Conservation (phyloP, 176 grass and related monocot genomes). For the Zoysia pacifica region DNA sequence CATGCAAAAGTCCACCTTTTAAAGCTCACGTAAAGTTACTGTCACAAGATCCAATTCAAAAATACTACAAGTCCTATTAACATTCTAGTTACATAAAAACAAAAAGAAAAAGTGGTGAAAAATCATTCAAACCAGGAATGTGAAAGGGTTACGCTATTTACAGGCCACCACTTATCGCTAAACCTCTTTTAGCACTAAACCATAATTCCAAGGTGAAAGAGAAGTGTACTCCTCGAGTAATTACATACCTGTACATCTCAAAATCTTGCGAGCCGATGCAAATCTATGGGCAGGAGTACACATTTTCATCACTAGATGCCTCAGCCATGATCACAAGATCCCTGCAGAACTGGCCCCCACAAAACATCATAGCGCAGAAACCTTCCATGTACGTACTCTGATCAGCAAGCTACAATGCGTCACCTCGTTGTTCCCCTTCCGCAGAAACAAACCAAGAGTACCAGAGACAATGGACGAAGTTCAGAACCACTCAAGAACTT, state of each 20-base stretch:
- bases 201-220: not conserved
- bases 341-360: slow-evolving; percentile 30
- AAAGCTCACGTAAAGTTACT: slow-evolving; percentile 1
- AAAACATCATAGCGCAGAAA: not conserved
- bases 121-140: not conserved
- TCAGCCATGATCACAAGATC: slow-evolving; percentile 17
- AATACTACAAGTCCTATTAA: not conserved
- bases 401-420: not conserved
- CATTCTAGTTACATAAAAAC: not conserved
- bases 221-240: slow-evolving; percentile 12
- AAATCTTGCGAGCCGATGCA: not conserved
- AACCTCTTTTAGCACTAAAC: slow-evolving; percentile 17
- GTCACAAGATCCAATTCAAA: slow-evolving; percentile 1
- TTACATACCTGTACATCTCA: not conserved
- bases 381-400: not conserved
- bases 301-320: not conserved
- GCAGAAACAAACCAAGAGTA: not conserved
- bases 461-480: not conserved
- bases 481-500: slow-evolving; percentile 6
- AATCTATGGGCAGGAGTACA: not conserved
- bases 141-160: too few relatives aligned
- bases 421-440: not conserved
- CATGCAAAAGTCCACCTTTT: not conserved
- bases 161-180: not conserved
- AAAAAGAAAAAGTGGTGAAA: not conserved